These are phyloP conservation scores for Monilinia laxa DNA, from an alignment of 2,329 filamentous ascomycete genomes.

Conservation along the genomic window DNA sequence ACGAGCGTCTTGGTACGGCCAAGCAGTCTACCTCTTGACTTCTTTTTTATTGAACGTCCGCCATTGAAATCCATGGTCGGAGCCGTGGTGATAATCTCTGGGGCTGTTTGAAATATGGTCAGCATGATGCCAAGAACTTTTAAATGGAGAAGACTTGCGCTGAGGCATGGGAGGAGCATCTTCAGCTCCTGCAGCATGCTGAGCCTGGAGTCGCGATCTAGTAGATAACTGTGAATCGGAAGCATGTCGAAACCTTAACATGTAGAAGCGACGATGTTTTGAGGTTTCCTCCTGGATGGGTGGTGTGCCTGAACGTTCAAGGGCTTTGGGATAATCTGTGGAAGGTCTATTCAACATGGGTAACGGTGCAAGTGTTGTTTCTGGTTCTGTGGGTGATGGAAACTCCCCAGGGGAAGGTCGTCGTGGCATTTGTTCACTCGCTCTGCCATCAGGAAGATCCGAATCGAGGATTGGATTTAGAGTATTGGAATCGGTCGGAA, in stretches of 20 bases:
- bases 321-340: constrained; percentile 27
- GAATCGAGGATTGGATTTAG: constrained; percentile 26
- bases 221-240: constrained; percentile 86
- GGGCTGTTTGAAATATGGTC: constrained; percentile 46
- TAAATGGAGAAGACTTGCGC: constrained; percentile 48
- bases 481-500: constrained; percentile 28
- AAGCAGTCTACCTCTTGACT: constrained; percentile 55
- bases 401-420: constrained; percentile 37
- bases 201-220: constrained; percentile 67
- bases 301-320: constrained; percentile 41
- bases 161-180: constrained; percentile 56
- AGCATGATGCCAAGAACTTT: constrained; percentile 16
- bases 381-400: constrained; percentile 27
- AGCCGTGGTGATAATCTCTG: constrained; percentile 85
- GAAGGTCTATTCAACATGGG: constrained; percentile 27
- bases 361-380: constrained; percentile 22
- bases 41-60: constrained; percentile 53
- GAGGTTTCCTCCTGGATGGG: constrained; percentile 55
- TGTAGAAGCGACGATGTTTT: constrained; percentile 62
- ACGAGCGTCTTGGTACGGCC: constrained; percentile 45
- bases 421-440: constrained; percentile 40
- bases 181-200: constrained; percentile 43
- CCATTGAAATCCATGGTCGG: constrained; percentile 66
- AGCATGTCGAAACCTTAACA: constrained; percentile 85
- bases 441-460: constrained; percentile 33